phyloP scores from a whole-genome alignment of 2,329 filamentous ascomycete species.

The Diaporthe amygdali region DNA sequence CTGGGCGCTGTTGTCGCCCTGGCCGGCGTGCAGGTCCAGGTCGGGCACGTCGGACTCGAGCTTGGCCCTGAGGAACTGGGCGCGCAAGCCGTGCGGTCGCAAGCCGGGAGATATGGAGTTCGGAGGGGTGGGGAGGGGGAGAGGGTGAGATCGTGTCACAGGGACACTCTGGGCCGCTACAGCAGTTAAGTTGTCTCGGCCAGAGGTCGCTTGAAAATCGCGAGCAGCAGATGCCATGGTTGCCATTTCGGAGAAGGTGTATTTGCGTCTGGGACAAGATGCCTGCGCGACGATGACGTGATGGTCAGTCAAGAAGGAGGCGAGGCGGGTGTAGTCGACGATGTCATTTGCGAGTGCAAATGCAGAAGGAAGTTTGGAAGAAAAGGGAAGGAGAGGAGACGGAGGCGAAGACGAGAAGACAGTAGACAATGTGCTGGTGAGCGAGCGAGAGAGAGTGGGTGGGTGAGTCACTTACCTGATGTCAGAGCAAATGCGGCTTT shows the following conservation, averaged over 20 bases:
- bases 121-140: constrained; percentile 89
- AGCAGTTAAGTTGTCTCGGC: constrained; percentile 75
- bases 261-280: constrained; percentile 40
- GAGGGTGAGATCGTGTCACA: constrained; percentile 66
- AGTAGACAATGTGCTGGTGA: not conserved
- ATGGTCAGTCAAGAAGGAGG: constrained; percentile 24
- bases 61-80: constrained; percentile 64
- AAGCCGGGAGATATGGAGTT: constrained; percentile 93
- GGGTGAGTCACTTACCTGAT: constrained; percentile 42
- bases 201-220: constrained; percentile 68
- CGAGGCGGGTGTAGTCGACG: constrained; percentile 1
- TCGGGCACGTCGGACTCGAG: constrained; percentile 81
- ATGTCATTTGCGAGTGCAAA: constrained; percentile 31
- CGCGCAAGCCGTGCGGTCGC: constrained; percentile 79
- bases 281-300: constrained; percentile 36
- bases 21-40: constrained; percentile 78
- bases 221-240: constrained; percentile 70
- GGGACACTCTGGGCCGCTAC: constrained; percentile 70
- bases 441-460: not conserved
- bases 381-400: constrained; percentile 20
- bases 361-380: not conserved
- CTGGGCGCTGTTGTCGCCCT: constrained; percentile 46
- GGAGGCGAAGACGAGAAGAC: not conserved
- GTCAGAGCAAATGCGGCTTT: constrained; percentile 39
- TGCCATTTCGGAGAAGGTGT: constrained; percentile 59